Base-by-base conservation (phyloP, 345 rosid genomes). In the Mangifera indica region DNA sequence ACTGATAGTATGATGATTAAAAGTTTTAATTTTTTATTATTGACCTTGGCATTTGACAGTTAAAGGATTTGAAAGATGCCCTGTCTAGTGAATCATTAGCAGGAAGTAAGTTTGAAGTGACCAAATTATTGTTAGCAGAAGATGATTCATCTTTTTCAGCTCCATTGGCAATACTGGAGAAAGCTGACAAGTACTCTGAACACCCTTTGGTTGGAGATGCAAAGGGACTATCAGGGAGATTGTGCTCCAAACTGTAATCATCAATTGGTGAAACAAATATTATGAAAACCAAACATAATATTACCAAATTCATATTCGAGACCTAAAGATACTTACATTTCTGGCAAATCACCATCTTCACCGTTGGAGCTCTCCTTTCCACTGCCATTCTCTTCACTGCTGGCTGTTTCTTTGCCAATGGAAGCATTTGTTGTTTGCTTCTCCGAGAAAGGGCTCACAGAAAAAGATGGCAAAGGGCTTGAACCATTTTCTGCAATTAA, bases 41-140 rank as follows among this genome's bases (percentile, higher is more conserved):
- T n/a, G n/a, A 91, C 98, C 96, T 86, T 1, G 93, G 93, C 56
- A 89, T 76, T 77, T 91, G 97, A 84, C 84, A 93, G 76, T 89
- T 93, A 80, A 89, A 88, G 49, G 92, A 75, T 57, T 83, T 86
- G 83, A 86, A 84, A 29, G 91, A 80, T 44, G 88, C 81, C 78
- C 77, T 81, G 77, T 87, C 94, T 34, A 86, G 52, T 17, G 90
- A 62, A 20, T 82, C 69, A 82, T 70, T 79, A 62, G 77, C 67
- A 45, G 84, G 76, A 60, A 79, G 53, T 32, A 84, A 71, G 67
- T 84, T 54, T 40, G 81, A 65, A 52, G 86, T 18, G 26, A 67
- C 83, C 57, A 72, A 46, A 53, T 72, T 84, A 65, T 75, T 84
- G 89, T 82, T 70, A 71, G 82, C 55, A 58, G 84, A 65, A 67